These are phyloP conservation scores for Xylaria scruposa DNA, from an alignment of 495 filamentous ascomycete genomes.

Conservation along the genomic window DNA sequence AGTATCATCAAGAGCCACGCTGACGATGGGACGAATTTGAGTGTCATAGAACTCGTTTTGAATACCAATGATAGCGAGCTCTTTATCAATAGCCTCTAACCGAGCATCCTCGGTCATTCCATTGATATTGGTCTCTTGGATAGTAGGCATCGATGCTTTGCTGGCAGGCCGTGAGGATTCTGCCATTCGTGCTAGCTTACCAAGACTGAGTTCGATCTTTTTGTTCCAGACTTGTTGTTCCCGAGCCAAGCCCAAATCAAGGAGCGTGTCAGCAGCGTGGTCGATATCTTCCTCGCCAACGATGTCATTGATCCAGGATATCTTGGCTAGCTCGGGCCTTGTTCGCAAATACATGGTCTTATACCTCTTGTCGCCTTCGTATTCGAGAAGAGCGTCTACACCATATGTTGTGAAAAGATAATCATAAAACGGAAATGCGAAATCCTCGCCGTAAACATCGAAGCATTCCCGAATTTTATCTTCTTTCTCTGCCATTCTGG, in stretches of 20 bases:
- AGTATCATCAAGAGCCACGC: constrained; percentile 74
- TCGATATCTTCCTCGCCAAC: constrained; percentile 72
- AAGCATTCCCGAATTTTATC: constrained; percentile 65
- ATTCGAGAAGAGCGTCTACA: constrained; percentile 70
- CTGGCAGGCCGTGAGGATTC: constrained; percentile 50
- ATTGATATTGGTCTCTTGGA: constrained; percentile 35
- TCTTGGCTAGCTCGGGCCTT: constrained; percentile 69
- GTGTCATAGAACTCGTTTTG: constrained; percentile 73
- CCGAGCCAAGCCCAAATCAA: constrained; percentile 65
- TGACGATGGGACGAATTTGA: constrained; percentile 59
- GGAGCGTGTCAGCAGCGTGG: constrained; percentile 70
- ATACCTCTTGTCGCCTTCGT: constrained; percentile 66
- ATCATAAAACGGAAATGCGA: constrained; percentile 81
- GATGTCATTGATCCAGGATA: constrained; percentile 96
- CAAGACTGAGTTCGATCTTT: constrained; percentile 87
- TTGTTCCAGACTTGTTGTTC: constrained; percentile 86
- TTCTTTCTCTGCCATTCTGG: constrained; percentile 44
- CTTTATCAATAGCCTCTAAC: constrained; percentile 60
- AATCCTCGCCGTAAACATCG: constrained; percentile 72
- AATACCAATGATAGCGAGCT: constrained; percentile 68
- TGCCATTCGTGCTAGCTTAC: constrained; percentile 79
- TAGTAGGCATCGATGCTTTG: constrained; percentile 35
- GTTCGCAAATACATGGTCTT: constrained; percentile 78
- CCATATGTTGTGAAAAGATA: constrained; percentile 70
- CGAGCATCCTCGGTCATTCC: constrained; percentile 42